Evolutionary conservation across 345 rosid species (phyloP), one percentile per base, ranked within the genome.

Genomic region (Boechera stricta): DNA sequence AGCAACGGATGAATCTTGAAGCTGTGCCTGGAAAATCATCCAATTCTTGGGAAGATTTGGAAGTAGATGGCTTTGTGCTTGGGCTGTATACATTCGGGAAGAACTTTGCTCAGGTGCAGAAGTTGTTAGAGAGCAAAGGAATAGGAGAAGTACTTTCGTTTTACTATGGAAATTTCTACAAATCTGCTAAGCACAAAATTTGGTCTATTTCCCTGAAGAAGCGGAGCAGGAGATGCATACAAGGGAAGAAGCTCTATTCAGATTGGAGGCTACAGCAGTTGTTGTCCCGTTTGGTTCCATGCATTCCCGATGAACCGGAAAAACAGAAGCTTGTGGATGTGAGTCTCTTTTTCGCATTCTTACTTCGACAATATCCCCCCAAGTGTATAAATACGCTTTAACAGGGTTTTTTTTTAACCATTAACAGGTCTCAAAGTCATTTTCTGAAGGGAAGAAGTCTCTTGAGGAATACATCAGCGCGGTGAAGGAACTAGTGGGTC

Each of bases 241-340:
- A 67, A 54, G 92, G 90, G 32, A 79, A 77, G 57, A 91, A 82
- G 73, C 81, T 87, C 21, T 87, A 87, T 80, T 74, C 87, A 28
- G 86, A 86, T 39, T 87, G 92, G 92, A 89, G 91, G 75, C 86
- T 80, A 57, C 84, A 89, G 24, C 84, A 77, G 74, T 77, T 91
- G 51, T 47, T 86, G 21, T 82, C 94, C 45, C 91, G 92, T 72
- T 74, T 91, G 82, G 84, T 78, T 72, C 80, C 83, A 5, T 79
- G 38, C 58, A 75, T 84, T 49, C 59, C 77, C 0, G 85, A 78
- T 61, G 81, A 82, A 68, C 21, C 59, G 9, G 74, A 80, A 9
- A 80, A 65, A 26, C 24, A 32, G 21, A 78, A 29, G 49, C 77
- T 78, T 48, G 68, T 78, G 31, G 42, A 58, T 57, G 81, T 78